A percentile compares a stretch with the other conserved stretches of the same genome.
phyloP scores from a whole-genome alignment of 345 rosid species.

The Lepidium africanum region DNA sequence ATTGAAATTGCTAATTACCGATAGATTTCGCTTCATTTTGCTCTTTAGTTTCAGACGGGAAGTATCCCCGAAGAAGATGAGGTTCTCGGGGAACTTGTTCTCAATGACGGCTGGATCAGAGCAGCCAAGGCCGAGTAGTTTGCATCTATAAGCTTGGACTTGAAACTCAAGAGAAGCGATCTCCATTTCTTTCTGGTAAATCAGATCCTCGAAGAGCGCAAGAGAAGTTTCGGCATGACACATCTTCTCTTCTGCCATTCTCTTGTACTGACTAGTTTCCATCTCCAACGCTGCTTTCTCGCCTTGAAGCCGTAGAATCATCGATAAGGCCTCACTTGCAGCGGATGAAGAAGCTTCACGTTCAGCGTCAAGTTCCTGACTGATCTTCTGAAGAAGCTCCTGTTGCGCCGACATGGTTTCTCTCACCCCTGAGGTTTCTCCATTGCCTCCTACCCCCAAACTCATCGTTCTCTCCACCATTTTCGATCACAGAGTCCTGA shows the following conservation, averaged over 20 bases:
- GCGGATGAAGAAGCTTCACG: slow-evolving; percentile 77
- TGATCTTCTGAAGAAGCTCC: slow-evolving; percentile 70
- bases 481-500: not conserved
- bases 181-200: slow-evolving; percentile 78
- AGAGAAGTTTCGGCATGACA: slow-evolving; percentile 75
- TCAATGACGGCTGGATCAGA: slow-evolving; percentile 44
- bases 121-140: slow-evolving; percentile 63
- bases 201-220: slow-evolving; percentile 59
- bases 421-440: slow-evolving; percentile 36
- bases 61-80: slow-evolving; percentile 25
- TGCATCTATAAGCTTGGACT: slow-evolving; percentile 64
- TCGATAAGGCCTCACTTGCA: slow-evolving; percentile 71
- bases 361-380: slow-evolving; percentile 66
- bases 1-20: slow-evolving; percentile 3
- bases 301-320: slow-evolving; percentile 81
- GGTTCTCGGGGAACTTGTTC: slow-evolving; percentile 38
- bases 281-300: slow-evolving; percentile 69
- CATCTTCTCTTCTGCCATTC: slow-evolving; percentile 79
- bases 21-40: slow-evolving; percentile 20
- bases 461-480: slow-evolving; percentile 42
- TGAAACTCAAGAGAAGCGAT: slow-evolving; percentile 80
- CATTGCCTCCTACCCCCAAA: slow-evolving; percentile 28
- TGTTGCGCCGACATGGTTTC: slow-evolving; percentile 64
- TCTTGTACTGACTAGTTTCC: slow-evolving; percentile 89
- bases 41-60: slow-evolving; percentile 8